These are phyloP conservation scores for Theileria annulata DNA, from an alignment of 169 alveolate species.

Conservation along the genomic window DNA sequence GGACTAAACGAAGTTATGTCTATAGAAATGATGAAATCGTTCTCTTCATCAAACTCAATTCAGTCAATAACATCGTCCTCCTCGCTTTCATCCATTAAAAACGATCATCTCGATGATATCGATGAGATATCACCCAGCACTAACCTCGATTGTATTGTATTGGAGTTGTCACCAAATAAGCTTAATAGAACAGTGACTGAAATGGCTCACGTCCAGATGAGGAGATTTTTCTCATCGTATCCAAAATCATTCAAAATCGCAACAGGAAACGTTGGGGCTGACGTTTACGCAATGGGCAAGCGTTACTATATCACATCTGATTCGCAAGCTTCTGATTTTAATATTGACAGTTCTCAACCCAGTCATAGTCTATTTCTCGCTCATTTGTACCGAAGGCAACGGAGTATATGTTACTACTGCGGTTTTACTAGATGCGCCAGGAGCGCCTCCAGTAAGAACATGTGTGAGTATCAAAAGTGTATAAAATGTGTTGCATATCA, in stretches of 20 bases:
- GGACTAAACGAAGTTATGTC: conserved; percentile 8
- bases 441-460: conserved; percentile 24
- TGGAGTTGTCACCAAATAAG: conserved; percentile 19
- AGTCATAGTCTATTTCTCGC: conserved; percentile 47
- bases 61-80: not conserved
- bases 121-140: not conserved
- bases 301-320: conserved; percentile 42
- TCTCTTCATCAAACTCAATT: conserved; percentile 12
- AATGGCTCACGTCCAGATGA: conserved; percentile 64
- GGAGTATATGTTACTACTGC: conserved; percentile 59
- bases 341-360: not conserved
- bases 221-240: conserved; percentile 39
- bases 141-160: conserved; percentile 7
- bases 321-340: not conserved
- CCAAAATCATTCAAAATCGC: conserved; percentile 38
- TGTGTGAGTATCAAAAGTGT: conserved; percentile 40
- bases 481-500: conserved; percentile 39
- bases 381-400: conserved; percentile 53
- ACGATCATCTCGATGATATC: not conserved
- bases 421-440: conserved; percentile 50
- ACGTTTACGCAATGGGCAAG: conserved; percentile 27
- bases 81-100: not conserved
- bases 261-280: conserved; percentile 50
- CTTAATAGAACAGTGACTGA: conserved; percentile 51
- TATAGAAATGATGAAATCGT: not conserved